Conservation (phyloP, 352 stramenopile genomes). For the Pythium vanterpoolii region DNA sequence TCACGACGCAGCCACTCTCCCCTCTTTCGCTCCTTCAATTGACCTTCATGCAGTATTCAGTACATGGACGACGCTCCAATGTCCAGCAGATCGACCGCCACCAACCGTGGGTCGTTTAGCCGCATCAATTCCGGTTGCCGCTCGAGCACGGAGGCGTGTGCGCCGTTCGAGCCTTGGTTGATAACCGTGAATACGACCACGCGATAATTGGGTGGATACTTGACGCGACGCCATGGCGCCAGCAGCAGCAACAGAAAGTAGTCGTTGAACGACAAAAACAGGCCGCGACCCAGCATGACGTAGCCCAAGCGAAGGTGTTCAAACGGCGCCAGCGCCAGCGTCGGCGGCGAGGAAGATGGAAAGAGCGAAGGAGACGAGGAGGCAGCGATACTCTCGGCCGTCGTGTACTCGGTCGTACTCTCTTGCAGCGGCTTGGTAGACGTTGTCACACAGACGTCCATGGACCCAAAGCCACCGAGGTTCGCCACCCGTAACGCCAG, state of each 20-base stretch:
- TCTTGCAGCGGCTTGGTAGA: neutral
- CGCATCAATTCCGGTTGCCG: constrained; percentile 24
- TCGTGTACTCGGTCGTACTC: neutral
- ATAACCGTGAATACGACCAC: constrained; percentile 29
- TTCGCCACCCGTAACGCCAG: constrained; percentile 5
- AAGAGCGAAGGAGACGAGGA: too few relatives aligned
- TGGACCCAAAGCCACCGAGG: constrained; percentile 6
- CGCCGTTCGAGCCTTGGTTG: too few relatives aligned
- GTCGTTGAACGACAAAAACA: constrained; percentile 13
- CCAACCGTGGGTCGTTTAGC: constrained; percentile 34
- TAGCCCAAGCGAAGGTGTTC: constrained; percentile 18
- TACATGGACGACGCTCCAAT: too few relatives aligned
- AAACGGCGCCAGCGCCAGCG: neutral
- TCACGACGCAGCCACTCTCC: too few relatives aligned
- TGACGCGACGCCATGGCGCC: constrained; percentile 11
- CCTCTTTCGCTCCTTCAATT: too few relatives aligned
- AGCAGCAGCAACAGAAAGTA: constrained; percentile 25
- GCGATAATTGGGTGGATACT: constrained; percentile 26
- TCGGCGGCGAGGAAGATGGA: too few relatives aligned
- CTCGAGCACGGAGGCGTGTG: neutral
- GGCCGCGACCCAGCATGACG: constrained; percentile 4
- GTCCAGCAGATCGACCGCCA: too few relatives aligned
- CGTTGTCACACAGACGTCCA: neutral
- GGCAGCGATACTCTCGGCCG: neutral
- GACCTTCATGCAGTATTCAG: too few relatives aligned